These are phyloP conservation scores for Basipetospora chlamydospora DNA, from an alignment of 2,329 filamentous ascomycete species.

Conservation along the genomic window DNA sequence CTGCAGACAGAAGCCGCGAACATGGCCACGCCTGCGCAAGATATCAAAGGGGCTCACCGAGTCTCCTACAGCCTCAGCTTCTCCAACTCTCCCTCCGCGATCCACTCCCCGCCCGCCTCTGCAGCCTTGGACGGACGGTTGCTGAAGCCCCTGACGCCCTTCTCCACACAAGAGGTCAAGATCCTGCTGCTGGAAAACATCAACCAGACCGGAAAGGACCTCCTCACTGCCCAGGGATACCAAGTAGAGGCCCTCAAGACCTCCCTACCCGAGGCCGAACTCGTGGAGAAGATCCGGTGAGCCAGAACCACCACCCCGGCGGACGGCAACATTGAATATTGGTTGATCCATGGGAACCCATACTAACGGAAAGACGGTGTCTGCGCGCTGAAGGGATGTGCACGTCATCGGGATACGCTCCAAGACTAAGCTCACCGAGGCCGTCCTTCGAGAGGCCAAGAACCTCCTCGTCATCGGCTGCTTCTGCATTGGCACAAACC, in stretches of 20 bases:
- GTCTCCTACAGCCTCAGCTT: constrained; percentile 47
- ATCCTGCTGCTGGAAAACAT: constrained; percentile 93
- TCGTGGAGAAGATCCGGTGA: constrained; percentile 92
- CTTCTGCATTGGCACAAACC: constrained; percentile 98
- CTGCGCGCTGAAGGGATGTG: constrained; percentile 55
- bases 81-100: constrained; percentile 60
- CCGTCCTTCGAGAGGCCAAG: constrained; percentile 75
- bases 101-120: constrained; percentile 59
- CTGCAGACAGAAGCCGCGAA: background rate
- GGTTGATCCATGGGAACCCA: constrained; percentile 1
- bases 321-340: constrained; percentile 4
- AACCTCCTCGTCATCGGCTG: constrained; percentile 93
- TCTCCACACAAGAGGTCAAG: constrained; percentile 91
- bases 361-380: background rate
- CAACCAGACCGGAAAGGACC: constrained; percentile 76
- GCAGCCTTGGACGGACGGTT: constrained; percentile 24
- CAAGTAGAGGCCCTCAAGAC: constrained; percentile 87
- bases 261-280: constrained; percentile 78
- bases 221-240: constrained; percentile 75
- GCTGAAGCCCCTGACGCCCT: constrained; percentile 78
- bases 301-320: constrained; percentile 18
- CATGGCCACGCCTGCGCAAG: constrained; percentile 24
- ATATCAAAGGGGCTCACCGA: constrained; percentile 27
- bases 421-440: constrained; percentile 85
- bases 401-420: constrained; percentile 97